These are phyloP conservation scores for Beauveria sp. DNA, from an alignment of 2,329 filamentous ascomycete species.

Conservation along the genomic window DNA sequence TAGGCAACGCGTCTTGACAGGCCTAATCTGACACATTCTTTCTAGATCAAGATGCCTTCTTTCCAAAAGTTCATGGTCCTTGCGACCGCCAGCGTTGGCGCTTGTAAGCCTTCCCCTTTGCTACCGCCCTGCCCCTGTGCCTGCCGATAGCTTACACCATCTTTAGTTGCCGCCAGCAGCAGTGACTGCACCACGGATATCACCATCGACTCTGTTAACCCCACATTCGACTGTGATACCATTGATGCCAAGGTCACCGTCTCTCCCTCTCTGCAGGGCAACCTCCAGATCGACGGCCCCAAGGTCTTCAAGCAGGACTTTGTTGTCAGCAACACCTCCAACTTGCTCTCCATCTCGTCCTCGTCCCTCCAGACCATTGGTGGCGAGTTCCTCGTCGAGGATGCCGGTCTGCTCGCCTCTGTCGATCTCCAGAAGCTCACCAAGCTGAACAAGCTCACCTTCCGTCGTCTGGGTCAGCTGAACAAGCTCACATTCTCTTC, in stretches of 20 bases:
- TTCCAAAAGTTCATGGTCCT: slow-evolving; percentile 19
- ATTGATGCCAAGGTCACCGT: slow-evolving; percentile 64
- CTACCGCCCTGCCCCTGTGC: too few species aligned
- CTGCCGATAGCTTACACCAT: neutral
- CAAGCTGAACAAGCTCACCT: slow-evolving; percentile 59
- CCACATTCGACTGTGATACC: slow-evolving; percentile 53
- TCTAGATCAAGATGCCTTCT: slow-evolving; percentile 21
- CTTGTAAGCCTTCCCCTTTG: neutral
- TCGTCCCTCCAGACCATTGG: slow-evolving; percentile 56
- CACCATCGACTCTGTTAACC: slow-evolving; percentile 53
- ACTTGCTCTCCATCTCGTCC: slow-evolving; percentile 56
- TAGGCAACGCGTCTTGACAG: neutral
- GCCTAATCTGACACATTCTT: neutral
- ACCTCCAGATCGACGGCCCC: slow-evolving; percentile 55
- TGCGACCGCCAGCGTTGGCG: slow-evolving; percentile 2
- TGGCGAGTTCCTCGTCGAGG: slow-evolving; percentile 61
- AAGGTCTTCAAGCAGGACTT: slow-evolving; percentile 50
- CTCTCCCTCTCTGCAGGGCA: slow-evolving; percentile 43
- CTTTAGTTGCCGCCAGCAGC: slow-evolving; percentile 24
- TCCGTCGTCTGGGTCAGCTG: slow-evolving; percentile 61
- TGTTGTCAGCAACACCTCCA: slow-evolving; percentile 51
- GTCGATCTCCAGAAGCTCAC: slow-evolving; percentile 61
- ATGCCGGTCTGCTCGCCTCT: slow-evolving; percentile 59
- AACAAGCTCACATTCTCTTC: slow-evolving; percentile 42
- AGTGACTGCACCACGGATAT: slow-evolving; percentile 42